phyloP scores from a whole-genome alignment of 768 basidiomycete genomes.

The Panaeolus cyanescens region DNA sequence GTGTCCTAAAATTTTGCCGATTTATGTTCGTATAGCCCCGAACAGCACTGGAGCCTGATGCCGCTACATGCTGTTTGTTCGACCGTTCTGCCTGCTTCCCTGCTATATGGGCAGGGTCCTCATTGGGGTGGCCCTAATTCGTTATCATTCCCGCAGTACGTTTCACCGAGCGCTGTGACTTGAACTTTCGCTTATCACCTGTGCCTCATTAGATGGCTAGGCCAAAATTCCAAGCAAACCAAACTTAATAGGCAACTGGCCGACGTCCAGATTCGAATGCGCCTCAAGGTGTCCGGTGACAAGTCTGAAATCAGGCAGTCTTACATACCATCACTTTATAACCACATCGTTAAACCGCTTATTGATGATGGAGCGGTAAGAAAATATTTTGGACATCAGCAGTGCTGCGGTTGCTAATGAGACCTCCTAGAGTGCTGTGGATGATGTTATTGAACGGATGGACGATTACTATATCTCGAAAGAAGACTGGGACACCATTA shows the following conservation, averaged over 20 bases:
- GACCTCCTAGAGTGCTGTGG: conserved; percentile 66
- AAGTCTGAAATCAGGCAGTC: conserved; percentile 87
- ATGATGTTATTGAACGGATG: conserved; percentile 84
- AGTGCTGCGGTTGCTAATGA: background rate
- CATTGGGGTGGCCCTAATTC: conserved; percentile 68
- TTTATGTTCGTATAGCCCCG: conserved; percentile 52
- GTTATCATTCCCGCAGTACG: conserved; percentile 85
- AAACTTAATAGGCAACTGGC: conserved; percentile 80
- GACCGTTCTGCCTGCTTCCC: conserved; percentile 84
- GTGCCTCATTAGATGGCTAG: conserved; percentile 75
- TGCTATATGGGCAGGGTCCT: conserved; percentile 71
- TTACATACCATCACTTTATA: conserved; percentile 89
- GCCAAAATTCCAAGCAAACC: conserved; percentile 92
- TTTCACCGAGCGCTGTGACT: conserved; percentile 9
- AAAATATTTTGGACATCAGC: conserved; percentile 19
- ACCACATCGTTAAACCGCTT: conserved; percentile 79
- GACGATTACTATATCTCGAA: conserved; percentile 92
- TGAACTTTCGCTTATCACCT: background rate
- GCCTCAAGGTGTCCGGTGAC: conserved; percentile 90
- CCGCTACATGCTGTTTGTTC: conserved; percentile 92
- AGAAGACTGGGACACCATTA: conserved; percentile 96
- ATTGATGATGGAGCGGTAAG: conserved; percentile 73
- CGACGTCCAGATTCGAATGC: conserved; percentile 95
- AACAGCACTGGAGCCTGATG: conserved; percentile 96
- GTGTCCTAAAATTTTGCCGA: conserved; percentile 5